Evolutionary conservation across 164 flowering plant genomes (phyloP).

Genomic region (Aristolochia californica): DNA sequence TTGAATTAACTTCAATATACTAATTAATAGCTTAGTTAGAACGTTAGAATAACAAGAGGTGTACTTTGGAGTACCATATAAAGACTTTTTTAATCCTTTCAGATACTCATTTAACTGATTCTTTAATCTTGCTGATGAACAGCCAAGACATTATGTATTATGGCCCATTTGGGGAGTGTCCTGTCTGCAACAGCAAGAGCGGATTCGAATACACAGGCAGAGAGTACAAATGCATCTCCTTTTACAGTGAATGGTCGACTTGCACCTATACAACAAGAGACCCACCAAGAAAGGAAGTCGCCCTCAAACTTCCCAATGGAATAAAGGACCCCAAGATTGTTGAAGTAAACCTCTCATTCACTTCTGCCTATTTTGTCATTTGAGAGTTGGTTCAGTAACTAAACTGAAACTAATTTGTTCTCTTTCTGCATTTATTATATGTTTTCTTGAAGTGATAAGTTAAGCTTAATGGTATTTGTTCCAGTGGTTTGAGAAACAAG

Average conservation of each 20-base stretch:
- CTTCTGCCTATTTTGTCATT: neutral
- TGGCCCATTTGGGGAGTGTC: slow-evolving; percentile 56
- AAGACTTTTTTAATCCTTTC: no score
- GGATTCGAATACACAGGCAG: slow-evolving; percentile 29
- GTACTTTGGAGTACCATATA: no score
- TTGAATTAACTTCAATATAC: no score
- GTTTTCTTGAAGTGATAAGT: neutral
- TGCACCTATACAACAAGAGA: slow-evolving; percentile 48
- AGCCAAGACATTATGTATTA: slow-evolving; percentile 65
- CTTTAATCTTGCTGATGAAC: no score
- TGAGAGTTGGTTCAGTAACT: neutral
- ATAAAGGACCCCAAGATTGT: slow-evolving; percentile 21
- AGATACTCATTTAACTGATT: no score
- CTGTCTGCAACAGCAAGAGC: slow-evolving; percentile 42
- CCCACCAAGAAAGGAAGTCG: slow-evolving; percentile 44
- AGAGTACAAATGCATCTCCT: slow-evolving; percentile 38
- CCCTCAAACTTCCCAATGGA: slow-evolving; percentile 37
- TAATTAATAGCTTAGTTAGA: no score
- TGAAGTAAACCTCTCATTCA: slow-evolving; percentile 5
- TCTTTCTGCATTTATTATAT: no score
- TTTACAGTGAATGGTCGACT: slow-evolving; percentile 59
- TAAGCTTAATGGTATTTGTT: neutral
- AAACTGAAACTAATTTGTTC: neutral
- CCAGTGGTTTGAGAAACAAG: slow-evolving; percentile 46
- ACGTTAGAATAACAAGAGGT: no score